Conservation (phyloP, 306 rosid species). For the Betula pendula region DNA sequence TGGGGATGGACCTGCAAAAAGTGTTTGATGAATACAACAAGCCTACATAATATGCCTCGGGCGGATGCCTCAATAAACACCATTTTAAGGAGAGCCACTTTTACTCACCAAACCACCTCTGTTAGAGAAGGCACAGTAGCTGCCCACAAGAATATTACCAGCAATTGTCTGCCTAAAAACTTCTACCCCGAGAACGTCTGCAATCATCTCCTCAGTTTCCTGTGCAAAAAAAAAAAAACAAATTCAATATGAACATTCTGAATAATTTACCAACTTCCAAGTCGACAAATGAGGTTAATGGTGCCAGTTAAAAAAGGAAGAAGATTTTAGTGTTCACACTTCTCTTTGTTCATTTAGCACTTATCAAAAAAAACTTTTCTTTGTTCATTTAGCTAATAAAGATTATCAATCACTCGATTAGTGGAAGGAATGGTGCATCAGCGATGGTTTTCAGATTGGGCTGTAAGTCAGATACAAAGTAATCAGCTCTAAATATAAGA, state of each 20-base stretch:
- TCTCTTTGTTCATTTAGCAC: too few species aligned
- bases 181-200: constrained; percentile 96
- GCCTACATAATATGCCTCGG: background rate
- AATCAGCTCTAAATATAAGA: background rate
- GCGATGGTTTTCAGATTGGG: background rate
- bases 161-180: constrained; percentile 96
- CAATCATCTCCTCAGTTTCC: constrained; percentile 94
- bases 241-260: constrained; percentile 12
- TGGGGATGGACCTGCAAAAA: constrained; percentile 85
- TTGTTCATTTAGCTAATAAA: background rate
- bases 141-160: constrained; percentile 88
- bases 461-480: background rate
- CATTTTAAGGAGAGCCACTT: background rate
- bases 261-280: constrained; percentile 9
- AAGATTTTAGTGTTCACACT: background rate
- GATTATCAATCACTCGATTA: background rate
- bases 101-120: constrained; percentile 85
- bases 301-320: background rate
- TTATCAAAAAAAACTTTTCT: too few species aligned
- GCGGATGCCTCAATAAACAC: background rate
- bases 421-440: background rate
- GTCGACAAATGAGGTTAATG: background rate
- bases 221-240: constrained; percentile 33
- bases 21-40: constrained; percentile 6
- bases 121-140: constrained; percentile 82